A percentile compares a stretch with the other conserved stretches of the same genome.
Conservation (phyloP, 805 yeast species). For the Millerago galiae region DNA sequence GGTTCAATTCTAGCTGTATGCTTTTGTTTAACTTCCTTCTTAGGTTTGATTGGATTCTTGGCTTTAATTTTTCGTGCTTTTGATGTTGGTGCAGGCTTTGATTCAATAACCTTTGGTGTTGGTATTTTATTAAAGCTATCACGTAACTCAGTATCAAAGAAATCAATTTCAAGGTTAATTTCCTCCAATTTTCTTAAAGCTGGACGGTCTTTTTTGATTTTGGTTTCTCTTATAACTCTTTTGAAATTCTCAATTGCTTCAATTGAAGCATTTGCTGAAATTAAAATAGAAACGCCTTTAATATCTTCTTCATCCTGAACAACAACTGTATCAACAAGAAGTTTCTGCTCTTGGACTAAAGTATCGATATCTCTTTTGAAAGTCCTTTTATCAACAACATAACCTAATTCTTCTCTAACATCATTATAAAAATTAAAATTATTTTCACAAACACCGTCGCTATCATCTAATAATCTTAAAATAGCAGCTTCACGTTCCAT, state of each 20-base stretch:
- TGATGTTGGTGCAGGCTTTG: background rate
- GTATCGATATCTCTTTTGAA: slow-evolving; percentile 35
- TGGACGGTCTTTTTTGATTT: background rate
- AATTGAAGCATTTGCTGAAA: slow-evolving; percentile 20
- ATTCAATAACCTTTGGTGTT: background rate
- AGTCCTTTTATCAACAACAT: slow-evolving; percentile 51
- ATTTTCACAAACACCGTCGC: slow-evolving; percentile 40
- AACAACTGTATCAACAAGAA: slow-evolving; percentile 12
- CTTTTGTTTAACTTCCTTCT: background rate
- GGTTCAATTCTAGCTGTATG: slow-evolving; percentile 5
- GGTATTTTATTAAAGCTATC: slow-evolving; percentile 12
- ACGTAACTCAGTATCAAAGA: slow-evolving; percentile 20
- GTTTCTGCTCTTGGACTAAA: slow-evolving; percentile 29
- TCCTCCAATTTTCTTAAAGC: slow-evolving; percentile 10
- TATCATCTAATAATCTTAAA: slow-evolving; percentile 34
- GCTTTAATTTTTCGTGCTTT: slow-evolving; percentile 2
- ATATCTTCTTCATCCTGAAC: background rate
- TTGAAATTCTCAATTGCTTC: slow-evolving; percentile 15
- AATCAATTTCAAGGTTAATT: slow-evolving; percentile 19
- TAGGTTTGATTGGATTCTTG: background rate
- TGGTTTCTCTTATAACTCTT: background rate
- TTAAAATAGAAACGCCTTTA: slow-evolving; percentile 16
- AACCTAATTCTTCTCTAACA: slow-evolving; percentile 36
- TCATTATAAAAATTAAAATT: slow-evolving; percentile 34
- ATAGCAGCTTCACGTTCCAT: slow-evolving; percentile 38